Conservation (phyloP, 108 stramenopile genomes). For the Fragilariopsis cylindrus region DNA sequence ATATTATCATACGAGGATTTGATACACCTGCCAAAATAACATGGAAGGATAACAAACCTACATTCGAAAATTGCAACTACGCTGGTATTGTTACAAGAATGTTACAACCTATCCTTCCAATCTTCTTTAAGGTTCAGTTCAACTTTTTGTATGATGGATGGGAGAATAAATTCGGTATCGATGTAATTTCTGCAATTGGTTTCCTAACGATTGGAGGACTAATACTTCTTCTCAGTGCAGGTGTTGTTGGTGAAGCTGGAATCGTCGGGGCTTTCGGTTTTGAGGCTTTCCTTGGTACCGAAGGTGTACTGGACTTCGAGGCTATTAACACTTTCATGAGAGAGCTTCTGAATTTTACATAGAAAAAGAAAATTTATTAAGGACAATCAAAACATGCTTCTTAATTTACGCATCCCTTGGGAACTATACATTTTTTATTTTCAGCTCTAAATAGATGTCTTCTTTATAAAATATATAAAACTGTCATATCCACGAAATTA, state of each 20-base stretch:
- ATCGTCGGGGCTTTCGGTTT: conserved; percentile 33
- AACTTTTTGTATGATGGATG: conserved; percentile 81
- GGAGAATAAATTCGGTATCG: conserved; percentile 43
- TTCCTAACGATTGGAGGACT: conserved; percentile 40
- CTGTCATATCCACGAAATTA: too few species aligned
- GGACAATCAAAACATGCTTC: too few species aligned
- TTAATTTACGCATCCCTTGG: too few species aligned
- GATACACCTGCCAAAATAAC: conserved; percentile 73
- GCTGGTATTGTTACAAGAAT: conserved; percentile 75
- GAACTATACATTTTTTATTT: too few species aligned
- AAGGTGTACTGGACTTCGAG: conserved; percentile 44
- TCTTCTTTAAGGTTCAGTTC: conserved; percentile 82
- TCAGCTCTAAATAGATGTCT: too few species aligned
- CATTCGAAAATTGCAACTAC: conserved; percentile 72
- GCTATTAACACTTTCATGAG: conserved; percentile 28
- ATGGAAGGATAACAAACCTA: conserved; percentile 37
- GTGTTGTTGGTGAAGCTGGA: conserved; percentile 43
- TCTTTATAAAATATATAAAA: too few species aligned
- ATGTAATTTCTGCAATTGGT: conserved; percentile 30
- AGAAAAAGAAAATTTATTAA: too few species aligned
- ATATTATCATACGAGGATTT: conserved; percentile 77
- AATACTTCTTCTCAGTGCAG: conserved; percentile 32
- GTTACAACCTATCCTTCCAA: conserved; percentile 74
- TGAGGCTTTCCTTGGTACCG: conserved; percentile 43
- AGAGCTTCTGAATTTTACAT: conserved; percentile 18